Evolutionary conservation across 192 early-diverging fungal species (phyloP).

Genomic region (Phlyctochytrium planicorne): DNA sequence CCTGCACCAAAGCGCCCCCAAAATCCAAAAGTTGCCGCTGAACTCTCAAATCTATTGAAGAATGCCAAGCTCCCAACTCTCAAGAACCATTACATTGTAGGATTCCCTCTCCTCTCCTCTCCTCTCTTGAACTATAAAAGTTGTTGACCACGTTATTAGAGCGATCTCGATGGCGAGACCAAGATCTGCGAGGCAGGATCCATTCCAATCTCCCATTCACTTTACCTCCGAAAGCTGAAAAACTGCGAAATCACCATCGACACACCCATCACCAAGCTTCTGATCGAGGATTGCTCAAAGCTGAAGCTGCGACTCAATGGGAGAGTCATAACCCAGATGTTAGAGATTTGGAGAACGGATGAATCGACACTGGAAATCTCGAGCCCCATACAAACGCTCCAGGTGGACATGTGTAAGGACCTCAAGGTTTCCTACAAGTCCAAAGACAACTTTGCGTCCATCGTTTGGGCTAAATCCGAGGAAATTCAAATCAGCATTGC

Average conservation of each 20-base stretch:
- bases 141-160: not conserved
- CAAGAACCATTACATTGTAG: not conserved
- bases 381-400: slow-evolving; percentile 3
- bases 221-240: slow-evolving; percentile 8
- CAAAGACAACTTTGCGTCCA: slow-evolving; percentile 5
- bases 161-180: not conserved
- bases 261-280: slow-evolving; percentile 6
- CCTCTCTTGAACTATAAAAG: not conserved
- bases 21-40: not conserved
- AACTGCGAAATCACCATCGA: slow-evolving; percentile 11
- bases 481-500: not conserved
- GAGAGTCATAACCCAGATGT: slow-evolving; percentile 14
- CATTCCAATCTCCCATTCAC: not conserved
- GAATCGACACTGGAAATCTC: not conserved
- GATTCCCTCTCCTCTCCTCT: not conserved
- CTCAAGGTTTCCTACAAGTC: not conserved
- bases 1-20: too few relatives aligned
- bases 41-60: not conserved
- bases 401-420: slow-evolving; percentile 3
- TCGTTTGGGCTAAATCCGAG: slow-evolving; percentile 15
- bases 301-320: not conserved
- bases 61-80: not conserved
- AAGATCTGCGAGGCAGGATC: not conserved
- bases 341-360: slow-evolving; percentile 12
- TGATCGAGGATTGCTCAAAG: slow-evolving; percentile 17